Conservation (phyloP, 495 filamentous ascomycete genomes). For the Cetradonia linearis region DNA sequence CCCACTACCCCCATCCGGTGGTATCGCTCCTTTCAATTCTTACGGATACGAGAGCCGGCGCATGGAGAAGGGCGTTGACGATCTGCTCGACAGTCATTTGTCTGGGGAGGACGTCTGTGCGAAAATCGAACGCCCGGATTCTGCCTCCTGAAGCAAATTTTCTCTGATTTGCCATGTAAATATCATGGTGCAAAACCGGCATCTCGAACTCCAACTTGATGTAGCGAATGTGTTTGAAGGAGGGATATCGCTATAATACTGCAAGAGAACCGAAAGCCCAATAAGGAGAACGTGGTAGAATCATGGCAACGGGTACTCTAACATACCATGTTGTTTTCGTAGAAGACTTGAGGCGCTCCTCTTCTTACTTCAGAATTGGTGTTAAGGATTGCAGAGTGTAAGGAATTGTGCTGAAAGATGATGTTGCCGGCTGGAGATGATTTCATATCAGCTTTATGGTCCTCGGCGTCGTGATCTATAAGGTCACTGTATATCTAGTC, state of each 20-base stretch:
- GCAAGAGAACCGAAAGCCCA: not conserved
- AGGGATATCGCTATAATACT: not conserved
- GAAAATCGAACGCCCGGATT: not conserved
- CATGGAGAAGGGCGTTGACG: not conserved
- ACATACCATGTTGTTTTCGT: conserved; percentile 5
- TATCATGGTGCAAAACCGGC: not conserved
- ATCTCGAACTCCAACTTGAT: not conserved
- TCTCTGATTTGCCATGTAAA: not conserved
- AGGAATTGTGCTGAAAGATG: not conserved
- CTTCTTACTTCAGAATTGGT: not conserved
- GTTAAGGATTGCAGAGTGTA: conserved; percentile 1
- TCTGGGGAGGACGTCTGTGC: not conserved
- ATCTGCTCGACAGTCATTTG: not conserved
- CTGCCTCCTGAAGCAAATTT: too few relatives aligned
- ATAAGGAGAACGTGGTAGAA: not conserved
- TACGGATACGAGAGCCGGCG: not conserved
- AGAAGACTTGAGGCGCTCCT: conserved; percentile 6
- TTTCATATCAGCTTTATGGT: not conserved
- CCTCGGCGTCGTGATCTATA: not conserved
- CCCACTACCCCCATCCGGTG: not conserved
- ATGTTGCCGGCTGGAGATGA: not conserved
- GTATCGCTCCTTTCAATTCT: not conserved
- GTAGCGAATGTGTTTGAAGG: not conserved
- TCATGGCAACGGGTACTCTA: not conserved
- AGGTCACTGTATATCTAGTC: not conserved